These are phyloP conservation scores for Malassezia brasiliensis DNA, from an alignment of 1,284 basidiomycete genomes.

Conservation along the genomic window DNA sequence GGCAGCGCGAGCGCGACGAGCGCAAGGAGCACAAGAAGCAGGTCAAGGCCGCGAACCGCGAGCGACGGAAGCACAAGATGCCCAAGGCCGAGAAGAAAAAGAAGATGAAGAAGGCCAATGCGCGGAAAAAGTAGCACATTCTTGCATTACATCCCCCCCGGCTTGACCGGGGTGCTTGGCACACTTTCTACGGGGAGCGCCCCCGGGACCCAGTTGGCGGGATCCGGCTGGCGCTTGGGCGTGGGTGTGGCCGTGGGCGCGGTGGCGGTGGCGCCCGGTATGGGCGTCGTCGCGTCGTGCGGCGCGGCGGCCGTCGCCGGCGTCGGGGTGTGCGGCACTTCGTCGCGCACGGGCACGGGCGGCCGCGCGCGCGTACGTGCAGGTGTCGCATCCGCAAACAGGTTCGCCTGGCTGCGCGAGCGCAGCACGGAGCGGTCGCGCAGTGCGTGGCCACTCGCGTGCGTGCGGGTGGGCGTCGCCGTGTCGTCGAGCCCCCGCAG, in stretches of 20 bases:
- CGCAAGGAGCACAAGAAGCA: slow-evolving; percentile 33
- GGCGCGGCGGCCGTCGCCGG: background rate
- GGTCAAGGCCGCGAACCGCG: slow-evolving; percentile 34
- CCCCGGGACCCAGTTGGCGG: slow-evolving; percentile 4
- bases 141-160: background rate
- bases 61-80: slow-evolving; percentile 44
- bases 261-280: background rate
- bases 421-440: slow-evolving; percentile 13
- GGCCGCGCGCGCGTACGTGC: background rate
- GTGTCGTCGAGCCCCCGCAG: slow-evolving; percentile 6
- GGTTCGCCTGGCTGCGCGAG: slow-evolving; percentile 5
- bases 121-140: slow-evolving; percentile 20
- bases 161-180: slow-evolving; percentile 1
- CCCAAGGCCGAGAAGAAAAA: slow-evolving; percentile 42
- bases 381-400: slow-evolving; percentile 7
- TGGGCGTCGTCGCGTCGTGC: background rate
- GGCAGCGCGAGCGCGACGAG: slow-evolving; percentile 20
- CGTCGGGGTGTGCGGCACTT: background rate
- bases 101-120: slow-evolving; percentile 31
- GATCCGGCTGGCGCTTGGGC: background rate
- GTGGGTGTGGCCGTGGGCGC: background rate
- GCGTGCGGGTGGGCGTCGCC: slow-evolving; percentile 5
- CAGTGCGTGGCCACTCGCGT: slow-evolving; percentile 10
- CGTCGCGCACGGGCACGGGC: background rate
- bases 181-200: slow-evolving; percentile 14